These are phyloP conservation scores for Chrysosporium queenslandicum DNA, from an alignment of 2,329 filamentous ascomycete species.

Conservation along the genomic window DNA sequence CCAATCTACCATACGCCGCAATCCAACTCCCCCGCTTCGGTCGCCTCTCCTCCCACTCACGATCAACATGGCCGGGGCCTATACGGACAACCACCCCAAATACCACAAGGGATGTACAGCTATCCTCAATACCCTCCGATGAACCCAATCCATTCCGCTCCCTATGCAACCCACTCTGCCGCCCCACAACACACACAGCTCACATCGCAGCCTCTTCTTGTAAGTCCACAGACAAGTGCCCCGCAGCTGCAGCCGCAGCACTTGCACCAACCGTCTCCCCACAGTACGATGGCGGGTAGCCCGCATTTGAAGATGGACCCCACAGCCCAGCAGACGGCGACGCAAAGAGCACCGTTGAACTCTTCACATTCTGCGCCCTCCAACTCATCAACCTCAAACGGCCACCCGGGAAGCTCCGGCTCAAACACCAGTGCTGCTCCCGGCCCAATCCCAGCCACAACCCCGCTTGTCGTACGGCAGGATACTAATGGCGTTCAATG, in stretches of 20 bases:
- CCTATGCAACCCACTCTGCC: conserved; percentile 48
- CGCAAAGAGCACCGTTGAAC: conserved; percentile 31
- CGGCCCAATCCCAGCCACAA: conserved; percentile 92
- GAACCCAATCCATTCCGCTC: conserved; percentile 44
- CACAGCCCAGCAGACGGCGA: conserved; percentile 30
- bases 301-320: conserved; percentile 42
- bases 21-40: conserved; percentile 87
- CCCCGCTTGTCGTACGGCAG: conserved; percentile 83
- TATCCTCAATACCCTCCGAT: conserved; percentile 49
- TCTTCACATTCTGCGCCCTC: conserved; percentile 44
- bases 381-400: conserved; percentile 28
- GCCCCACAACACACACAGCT: conserved; percentile 48
- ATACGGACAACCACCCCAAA: conserved; percentile 72
- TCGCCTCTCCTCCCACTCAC: conserved; percentile 78
- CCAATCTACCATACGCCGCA: conserved; percentile 94
- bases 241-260: conserved; percentile 33
- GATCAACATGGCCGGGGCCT: conserved; percentile 76
- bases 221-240: conserved; percentile 35
- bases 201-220: conserved; percentile 48
- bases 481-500: conserved; percentile 96
- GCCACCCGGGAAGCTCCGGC: conserved; percentile 38
- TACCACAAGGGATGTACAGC: conserved; percentile 77
- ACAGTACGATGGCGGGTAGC: conserved; percentile 48
- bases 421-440: conserved; percentile 86
- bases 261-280: conserved; percentile 30